Evolutionary conservation across 129 eudicot genomes (phyloP).

Genomic region (Helichrysum umbraculigerum): DNA sequence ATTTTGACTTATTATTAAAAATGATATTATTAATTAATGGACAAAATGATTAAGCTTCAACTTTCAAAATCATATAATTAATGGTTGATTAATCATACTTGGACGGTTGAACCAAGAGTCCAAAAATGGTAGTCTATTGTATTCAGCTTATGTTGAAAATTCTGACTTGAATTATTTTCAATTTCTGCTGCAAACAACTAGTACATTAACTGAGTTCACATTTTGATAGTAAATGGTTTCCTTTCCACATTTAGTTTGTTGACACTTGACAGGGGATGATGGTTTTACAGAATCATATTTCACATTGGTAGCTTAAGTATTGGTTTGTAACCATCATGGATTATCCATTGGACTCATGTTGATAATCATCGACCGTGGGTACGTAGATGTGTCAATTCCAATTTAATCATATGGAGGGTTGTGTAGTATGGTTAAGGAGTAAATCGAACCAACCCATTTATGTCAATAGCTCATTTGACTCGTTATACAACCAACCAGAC

Average conservation of each 20-base stretch:
- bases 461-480: background rate
- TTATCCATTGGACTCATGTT: background rate
- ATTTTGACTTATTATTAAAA: background rate
- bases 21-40: background rate
- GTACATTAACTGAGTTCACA: no score
- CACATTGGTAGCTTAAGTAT: background rate
- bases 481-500: background rate
- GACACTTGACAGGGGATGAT: background rate
- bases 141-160: no score
- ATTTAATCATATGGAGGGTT: background rate
- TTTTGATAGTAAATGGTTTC: background rate
- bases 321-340: background rate
- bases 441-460: background rate
- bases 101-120: background rate
- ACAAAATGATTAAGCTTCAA: background rate
- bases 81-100: background rate
- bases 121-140: background rate
- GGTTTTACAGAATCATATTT: background rate
- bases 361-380: background rate
- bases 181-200: no score
- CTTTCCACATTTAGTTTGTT: background rate
- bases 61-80: background rate
- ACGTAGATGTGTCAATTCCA: background rate
- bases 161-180: no score
- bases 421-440: background rate